Evolutionary conservation across 495 filamentous ascomycete species (phyloP).

Genomic region (Daldinia vernicosa): DNA sequence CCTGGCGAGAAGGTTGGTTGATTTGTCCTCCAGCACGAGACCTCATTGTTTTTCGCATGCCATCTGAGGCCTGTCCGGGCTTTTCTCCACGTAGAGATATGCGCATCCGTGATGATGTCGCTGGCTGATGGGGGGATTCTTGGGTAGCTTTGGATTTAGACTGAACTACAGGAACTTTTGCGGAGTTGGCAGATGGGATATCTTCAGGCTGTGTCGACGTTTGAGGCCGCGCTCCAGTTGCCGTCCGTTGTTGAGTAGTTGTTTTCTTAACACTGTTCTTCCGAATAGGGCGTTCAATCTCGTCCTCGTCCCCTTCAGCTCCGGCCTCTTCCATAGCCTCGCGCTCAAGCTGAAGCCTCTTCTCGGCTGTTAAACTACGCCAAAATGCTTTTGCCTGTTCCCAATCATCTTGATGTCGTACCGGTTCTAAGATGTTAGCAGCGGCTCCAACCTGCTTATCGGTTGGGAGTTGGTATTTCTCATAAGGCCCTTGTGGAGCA

Average conservation of each 20-base stretch:
- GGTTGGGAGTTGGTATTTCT: neutral
- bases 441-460: slow-evolving; percentile 5
- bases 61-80: slow-evolving; percentile 30
- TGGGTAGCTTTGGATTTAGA: slow-evolving; percentile 46
- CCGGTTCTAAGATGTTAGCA: neutral
- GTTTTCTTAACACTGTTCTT: slow-evolving; percentile 37
- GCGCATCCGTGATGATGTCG: slow-evolving; percentile 47
- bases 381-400: slow-evolving; percentile 69
- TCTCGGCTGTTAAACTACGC: slow-evolving; percentile 67
- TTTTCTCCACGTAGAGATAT: slow-evolving; percentile 50
- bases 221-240: slow-evolving; percentile 6
- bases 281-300: slow-evolving; percentile 42
- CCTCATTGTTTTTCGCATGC: slow-evolving; percentile 52
- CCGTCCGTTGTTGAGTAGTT: slow-evolving; percentile 23
- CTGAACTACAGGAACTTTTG: slow-evolving; percentile 46
- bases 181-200: slow-evolving; percentile 18
- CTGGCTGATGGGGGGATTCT: slow-evolving; percentile 9
- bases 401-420: slow-evolving; percentile 59
- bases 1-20: slow-evolving; percentile 30
- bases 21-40: slow-evolving; percentile 23
- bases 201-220: slow-evolving; percentile 7
- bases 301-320: slow-evolving; percentile 55
- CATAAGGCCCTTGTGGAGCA: neutral
- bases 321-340: slow-evolving; percentile 62
- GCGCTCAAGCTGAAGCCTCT: slow-evolving; percentile 64